A percentile compares a stretch with the other conserved stretches of the same genome.
phyloP scores from a whole-genome alignment of 164 flowering plant genomes.

The Liquidambar formosana region DNA sequence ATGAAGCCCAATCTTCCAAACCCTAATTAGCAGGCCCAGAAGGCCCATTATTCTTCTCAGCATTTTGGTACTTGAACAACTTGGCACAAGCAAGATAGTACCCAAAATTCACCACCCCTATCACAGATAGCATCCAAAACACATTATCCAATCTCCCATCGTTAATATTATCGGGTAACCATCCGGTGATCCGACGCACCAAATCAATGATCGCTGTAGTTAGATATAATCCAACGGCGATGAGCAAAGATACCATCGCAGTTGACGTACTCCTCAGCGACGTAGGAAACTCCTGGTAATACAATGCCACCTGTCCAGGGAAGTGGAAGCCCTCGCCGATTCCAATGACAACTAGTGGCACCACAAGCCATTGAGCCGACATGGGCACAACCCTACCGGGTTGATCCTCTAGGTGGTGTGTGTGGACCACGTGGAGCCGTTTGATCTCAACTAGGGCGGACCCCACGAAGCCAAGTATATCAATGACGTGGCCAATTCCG shows the following conservation, averaged over 20 bases:
- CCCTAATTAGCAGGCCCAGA: no score
- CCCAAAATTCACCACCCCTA: constrained; percentile 24
- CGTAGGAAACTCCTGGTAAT: constrained; percentile 49
- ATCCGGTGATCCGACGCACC: constrained; percentile 23
- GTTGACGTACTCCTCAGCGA: constrained; percentile 38
- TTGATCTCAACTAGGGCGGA: constrained; percentile 25
- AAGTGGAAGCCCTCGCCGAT: constrained; percentile 52
- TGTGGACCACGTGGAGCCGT: constrained; percentile 10
- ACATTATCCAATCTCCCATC: constrained; percentile 39
- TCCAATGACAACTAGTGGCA: constrained; percentile 33
- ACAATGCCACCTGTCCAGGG: constrained; percentile 46
- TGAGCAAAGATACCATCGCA: constrained; percentile 24
- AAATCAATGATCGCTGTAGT: constrained; percentile 32
- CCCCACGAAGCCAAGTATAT: constrained; percentile 11
- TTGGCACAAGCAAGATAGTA: constrained; percentile 28
- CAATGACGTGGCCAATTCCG: constrained; percentile 32
- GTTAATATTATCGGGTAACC: constrained; percentile 48
- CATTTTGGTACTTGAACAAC: constrained; percentile 23
- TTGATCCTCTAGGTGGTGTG: not conserved
- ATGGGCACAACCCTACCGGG: constrained; percentile 14
- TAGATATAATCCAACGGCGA: constrained; percentile 32
- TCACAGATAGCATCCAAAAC: constrained; percentile 37
- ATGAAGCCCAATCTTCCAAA: no score
- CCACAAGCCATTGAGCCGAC: constrained; percentile 43
- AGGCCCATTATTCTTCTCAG: no score